Evolutionary conservation across 2,329 filamentous ascomycete species (phyloP).

Genomic region (Penicillium griseofulvum): DNA sequence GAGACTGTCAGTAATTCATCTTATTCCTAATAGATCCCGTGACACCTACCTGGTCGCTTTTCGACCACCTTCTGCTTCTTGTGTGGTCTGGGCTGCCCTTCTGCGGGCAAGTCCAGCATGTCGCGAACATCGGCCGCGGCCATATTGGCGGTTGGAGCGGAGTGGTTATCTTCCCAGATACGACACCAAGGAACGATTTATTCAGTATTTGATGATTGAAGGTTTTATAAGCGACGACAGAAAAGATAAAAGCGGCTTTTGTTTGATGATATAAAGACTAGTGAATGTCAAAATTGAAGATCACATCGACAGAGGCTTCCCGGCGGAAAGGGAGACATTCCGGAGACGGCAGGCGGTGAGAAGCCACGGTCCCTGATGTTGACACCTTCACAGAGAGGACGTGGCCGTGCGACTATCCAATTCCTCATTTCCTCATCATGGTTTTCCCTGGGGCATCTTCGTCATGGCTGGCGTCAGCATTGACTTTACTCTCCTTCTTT

Average conservation of each 20-base stretch:
- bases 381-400: conserved; percentile 16
- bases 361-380: conserved; percentile 27
- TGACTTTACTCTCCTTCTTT: conserved; percentile 67
- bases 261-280: conserved; percentile 13
- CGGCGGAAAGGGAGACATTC: conserved; percentile 23
- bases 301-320: conserved; percentile 17
- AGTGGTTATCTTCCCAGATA: neutral
- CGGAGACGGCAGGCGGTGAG: conserved; percentile 24
- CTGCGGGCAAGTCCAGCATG: conserved; percentile 73
- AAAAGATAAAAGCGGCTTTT: conserved; percentile 5
- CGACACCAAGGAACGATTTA: neutral
- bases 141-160: conserved; percentile 50
- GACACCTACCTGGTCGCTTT: conserved; percentile 54
- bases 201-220: neutral
- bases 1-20: neutral
- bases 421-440: conserved; percentile 30
- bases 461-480: conserved; percentile 43
- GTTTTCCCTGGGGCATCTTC: conserved; percentile 33
- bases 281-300: conserved; percentile 7
- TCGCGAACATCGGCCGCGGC: conserved; percentile 81
- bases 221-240: neutral
- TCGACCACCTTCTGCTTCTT: conserved; percentile 73
- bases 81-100: conserved; percentile 58
- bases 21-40: neutral
- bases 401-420: conserved; percentile 13